Evolutionary conservation across 768 basidiomycete species (phyloP).

Genomic region (Hemileccinum impolitum): DNA sequence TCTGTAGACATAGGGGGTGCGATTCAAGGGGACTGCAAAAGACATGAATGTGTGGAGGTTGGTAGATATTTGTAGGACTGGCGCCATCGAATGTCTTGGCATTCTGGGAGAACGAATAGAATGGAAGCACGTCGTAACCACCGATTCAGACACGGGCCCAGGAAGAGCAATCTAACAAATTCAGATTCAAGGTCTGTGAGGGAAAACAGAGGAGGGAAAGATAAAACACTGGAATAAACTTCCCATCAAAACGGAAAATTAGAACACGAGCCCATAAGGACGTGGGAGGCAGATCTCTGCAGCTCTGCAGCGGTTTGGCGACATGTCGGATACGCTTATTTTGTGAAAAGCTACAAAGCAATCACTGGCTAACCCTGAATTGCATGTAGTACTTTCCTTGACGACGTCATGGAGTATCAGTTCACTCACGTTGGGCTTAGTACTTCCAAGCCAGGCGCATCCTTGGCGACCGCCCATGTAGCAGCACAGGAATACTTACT

Average conservation of each 20-base stretch:
- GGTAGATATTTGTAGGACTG: constrained; percentile 28
- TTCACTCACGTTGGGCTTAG: not conserved
- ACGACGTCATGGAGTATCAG: not conserved
- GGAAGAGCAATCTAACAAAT: constrained; percentile 13
- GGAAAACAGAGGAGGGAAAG: constrained; percentile 14
- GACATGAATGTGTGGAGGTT: constrained; percentile 2
- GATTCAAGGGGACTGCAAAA: constrained; percentile 2
- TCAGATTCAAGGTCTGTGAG: constrained; percentile 2
- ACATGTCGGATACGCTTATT: constrained; percentile 3
- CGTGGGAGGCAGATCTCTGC: constrained; percentile 20
- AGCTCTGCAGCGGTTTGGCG: constrained; percentile 7
- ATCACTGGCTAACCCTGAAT: not conserved
- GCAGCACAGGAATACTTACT: not conserved
- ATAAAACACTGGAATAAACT: constrained; percentile 10
- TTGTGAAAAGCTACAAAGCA: constrained; percentile 2
- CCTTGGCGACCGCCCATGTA: not conserved
- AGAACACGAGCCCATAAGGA: constrained; percentile 17
- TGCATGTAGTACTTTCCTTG: not conserved
- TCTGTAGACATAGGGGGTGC: constrained; percentile 27
- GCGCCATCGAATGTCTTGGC: constrained; percentile 22
- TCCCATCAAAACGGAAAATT: constrained; percentile 17
- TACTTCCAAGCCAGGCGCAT: not conserved
- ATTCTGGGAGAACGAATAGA: constrained; percentile 1
- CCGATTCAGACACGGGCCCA: constrained; percentile 8
- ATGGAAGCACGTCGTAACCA: constrained; percentile 4